These are phyloP conservation scores for Beta corolliflora DNA, from an alignment of 179 eudicot genomes.

Conservation along the genomic window DNA sequence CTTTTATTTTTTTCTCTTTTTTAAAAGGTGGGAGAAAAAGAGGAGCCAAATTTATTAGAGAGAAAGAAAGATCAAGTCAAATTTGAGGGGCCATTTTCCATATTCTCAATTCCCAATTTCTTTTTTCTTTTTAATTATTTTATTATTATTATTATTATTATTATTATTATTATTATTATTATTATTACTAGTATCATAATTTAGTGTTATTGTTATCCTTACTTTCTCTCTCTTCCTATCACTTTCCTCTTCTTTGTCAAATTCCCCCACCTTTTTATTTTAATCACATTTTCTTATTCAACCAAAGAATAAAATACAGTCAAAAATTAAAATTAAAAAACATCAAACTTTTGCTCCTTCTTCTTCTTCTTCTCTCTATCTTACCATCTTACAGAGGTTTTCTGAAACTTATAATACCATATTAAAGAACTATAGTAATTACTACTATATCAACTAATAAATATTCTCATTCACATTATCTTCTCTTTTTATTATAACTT, in stretches of 20 bases:
- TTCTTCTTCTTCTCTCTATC: no score
- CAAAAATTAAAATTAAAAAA: neutral
- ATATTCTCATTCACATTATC: no score
- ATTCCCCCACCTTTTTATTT: neutral
- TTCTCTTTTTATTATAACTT: no score
- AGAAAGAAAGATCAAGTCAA: constrained; percentile 33
- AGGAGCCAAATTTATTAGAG: constrained; percentile 5
- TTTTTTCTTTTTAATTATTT: no score
- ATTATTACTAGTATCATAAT: no score
- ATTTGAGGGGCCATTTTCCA: constrained; percentile 21
- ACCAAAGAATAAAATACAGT: neutral
- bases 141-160: neutral
- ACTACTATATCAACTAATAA: no score
- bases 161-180: no score
- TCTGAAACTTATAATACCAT: no score
- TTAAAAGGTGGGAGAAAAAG: neutral
- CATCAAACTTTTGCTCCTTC: neutral
- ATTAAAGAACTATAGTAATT: no score
- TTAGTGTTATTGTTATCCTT: neutral
- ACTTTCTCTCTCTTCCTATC: constrained; percentile 6
- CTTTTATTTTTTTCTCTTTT: neutral
- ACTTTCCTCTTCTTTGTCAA: constrained; percentile 10
- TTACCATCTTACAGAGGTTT: no score
- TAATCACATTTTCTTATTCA: neutral
- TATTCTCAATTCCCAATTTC: neutral